These are phyloP conservation scores for Globisporangium splendens DNA, from an alignment of 352 stramenopile genomes.

Conservation along the genomic window DNA sequence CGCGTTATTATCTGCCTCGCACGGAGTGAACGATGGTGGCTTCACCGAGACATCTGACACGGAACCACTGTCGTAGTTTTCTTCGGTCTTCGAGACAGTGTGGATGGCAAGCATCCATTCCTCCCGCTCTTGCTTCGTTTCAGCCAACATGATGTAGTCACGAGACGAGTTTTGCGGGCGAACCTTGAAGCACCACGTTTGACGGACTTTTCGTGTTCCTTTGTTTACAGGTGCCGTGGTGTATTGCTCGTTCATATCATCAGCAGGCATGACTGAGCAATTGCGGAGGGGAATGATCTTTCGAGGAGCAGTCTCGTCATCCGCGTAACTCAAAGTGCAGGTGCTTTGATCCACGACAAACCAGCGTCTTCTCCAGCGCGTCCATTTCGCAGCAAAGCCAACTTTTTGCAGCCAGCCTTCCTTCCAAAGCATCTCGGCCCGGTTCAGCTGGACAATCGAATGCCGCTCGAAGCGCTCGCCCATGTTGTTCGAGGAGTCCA, in stretches of 20 bases:
- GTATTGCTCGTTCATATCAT: constrained; percentile 87
- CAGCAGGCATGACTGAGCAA: constrained; percentile 64
- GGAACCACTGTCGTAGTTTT: constrained; percentile 25
- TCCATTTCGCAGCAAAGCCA: constrained; percentile 65
- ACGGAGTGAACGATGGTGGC: constrained; percentile 1
- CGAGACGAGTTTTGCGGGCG: constrained; percentile 66
- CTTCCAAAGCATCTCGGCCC: constrained; percentile 62
- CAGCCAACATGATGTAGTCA: constrained; percentile 81
- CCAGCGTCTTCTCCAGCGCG: constrained; percentile 72
- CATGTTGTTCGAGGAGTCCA: constrained; percentile 18
- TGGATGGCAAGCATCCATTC: constrained; percentile 88
- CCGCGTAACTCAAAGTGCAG: constrained; percentile 76
- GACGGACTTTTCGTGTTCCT: constrained; percentile 68
- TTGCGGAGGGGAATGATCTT: constrained; percentile 74
- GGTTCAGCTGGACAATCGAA: constrained; percentile 50
- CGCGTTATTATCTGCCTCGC: constrained; percentile 40
- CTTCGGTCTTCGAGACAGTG: constrained; percentile 66
- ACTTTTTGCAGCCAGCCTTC: constrained; percentile 85
- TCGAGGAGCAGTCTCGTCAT: constrained; percentile 53
- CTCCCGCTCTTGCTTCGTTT: constrained; percentile 88
- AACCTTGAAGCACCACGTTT: constrained; percentile 88
- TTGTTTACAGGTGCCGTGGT: constrained; percentile 85
- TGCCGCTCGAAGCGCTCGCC: constrained; percentile 35
- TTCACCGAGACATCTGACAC: constrained; percentile 16
- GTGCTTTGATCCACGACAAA: constrained; percentile 79